Evolutionary conservation across 2,329 filamentous ascomycete species (phyloP).

Genomic region (Sporothrix phasma): DNA sequence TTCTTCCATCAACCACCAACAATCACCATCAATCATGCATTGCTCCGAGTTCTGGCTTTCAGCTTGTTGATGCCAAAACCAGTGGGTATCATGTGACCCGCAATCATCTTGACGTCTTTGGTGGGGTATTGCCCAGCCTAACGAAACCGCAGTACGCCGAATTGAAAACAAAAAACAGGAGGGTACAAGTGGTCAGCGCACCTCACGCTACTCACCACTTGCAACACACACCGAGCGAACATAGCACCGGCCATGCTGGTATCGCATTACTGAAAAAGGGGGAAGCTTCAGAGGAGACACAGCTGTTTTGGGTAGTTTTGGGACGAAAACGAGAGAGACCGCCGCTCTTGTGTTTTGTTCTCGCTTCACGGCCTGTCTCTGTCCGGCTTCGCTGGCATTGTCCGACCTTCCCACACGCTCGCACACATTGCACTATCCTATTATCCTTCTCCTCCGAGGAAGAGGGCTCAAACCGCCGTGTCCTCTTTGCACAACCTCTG

Average conservation of each 20-base stretch:
- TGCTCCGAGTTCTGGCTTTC: not conserved
- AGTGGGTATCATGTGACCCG: slow-evolving; percentile 8
- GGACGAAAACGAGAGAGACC: not conserved
- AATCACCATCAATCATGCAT: too few relatives aligned
- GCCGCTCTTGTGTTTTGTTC: not conserved
- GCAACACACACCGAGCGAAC: not conserved
- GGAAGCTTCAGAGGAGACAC: slow-evolving; percentile 1
- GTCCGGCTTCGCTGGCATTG: not conserved
- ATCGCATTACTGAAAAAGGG: slow-evolving; percentile 13
- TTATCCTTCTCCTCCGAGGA: not conserved
- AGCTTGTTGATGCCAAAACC: not conserved
- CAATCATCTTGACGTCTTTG: not conserved
- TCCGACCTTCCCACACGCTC: not conserved
- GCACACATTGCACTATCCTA: not conserved
- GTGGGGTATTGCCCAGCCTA: slow-evolving; percentile 9
- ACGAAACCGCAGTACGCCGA: slow-evolving; percentile 2
- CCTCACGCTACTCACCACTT: not conserved
- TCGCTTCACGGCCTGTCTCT: not conserved
- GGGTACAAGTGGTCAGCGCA: not conserved
- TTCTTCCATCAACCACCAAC: too few relatives aligned
- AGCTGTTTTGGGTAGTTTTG: not conserved
- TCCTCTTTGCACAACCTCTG: not conserved
- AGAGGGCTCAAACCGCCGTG: not conserved
- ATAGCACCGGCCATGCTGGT: not conserved
- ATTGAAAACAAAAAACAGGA: not conserved